Conservation (phyloP, 768 basidiomycete species). For the Mycena alexandri region DNA sequence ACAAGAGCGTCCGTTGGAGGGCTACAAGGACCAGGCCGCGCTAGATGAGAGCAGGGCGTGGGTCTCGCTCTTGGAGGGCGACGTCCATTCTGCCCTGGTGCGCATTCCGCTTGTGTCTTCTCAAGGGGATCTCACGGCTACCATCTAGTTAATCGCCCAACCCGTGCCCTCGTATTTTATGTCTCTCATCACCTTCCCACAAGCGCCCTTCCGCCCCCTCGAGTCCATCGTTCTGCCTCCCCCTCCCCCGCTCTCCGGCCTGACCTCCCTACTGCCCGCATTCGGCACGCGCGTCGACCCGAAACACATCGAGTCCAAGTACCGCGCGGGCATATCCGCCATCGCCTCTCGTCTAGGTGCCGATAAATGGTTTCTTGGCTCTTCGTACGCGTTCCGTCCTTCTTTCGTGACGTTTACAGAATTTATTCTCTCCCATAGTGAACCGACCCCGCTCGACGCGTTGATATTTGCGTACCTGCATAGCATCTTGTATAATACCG, state of each 20-base stretch:
- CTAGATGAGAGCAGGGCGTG: constrained; percentile 86
- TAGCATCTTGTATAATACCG: constrained; percentile 65
- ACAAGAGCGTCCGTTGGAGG: constrained; percentile 66
- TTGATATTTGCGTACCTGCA: constrained; percentile 87
- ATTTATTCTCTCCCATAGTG: constrained; percentile 55
- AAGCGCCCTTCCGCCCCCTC: constrained; percentile 51
- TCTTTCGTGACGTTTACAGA: no score
- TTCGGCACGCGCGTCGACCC: constrained; percentile 70
- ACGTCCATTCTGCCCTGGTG: constrained; percentile 83
- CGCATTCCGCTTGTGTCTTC: constrained; percentile 40
- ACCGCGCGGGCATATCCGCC: constrained; percentile 77
- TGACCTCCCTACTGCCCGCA: constrained; percentile 70
- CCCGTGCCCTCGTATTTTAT: constrained; percentile 58
- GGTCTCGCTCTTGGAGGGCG: constrained; percentile 82
- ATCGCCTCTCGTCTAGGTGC: constrained; percentile 82
- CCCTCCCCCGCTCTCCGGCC: constrained; percentile 78
- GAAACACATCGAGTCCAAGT: constrained; percentile 65
- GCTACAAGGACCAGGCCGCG: constrained; percentile 70
- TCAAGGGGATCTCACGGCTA: constrained; percentile 2
- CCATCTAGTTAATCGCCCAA: constrained; percentile 62
- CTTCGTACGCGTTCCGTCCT: constrained; percentile 60
- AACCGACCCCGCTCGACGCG: constrained; percentile 85
- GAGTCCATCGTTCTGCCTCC: constrained; percentile 72
- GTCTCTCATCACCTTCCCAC: constrained; percentile 55
- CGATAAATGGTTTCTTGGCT: constrained; percentile 87